These are phyloP conservation scores for Rostrohypoxylon terebratum DNA, from an alignment of 495 filamentous ascomycete species.

Conservation along the genomic window DNA sequence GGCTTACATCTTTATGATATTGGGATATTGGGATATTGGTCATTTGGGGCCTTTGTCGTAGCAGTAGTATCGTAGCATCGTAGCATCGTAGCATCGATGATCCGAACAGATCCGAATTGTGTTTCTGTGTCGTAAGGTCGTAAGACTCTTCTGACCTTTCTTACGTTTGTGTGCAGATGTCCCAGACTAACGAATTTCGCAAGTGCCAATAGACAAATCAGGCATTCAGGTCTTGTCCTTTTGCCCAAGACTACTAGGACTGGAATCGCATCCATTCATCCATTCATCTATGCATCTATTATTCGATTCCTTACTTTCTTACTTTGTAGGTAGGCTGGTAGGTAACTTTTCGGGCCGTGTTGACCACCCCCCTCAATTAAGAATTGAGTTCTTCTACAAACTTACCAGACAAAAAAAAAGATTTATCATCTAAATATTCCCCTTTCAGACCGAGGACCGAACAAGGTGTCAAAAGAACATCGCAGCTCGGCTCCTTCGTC, in stretches of 20 bases:
- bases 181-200: not conserved
- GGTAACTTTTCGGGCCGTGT: conserved; percentile 7
- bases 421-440: conserved; percentile 19
- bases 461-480: conserved; percentile 36
- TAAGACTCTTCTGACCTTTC: conserved; percentile 17
- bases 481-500: conserved; percentile 38
- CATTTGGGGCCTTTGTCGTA: conserved; percentile 3
- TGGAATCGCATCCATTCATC: conserved; percentile 12
- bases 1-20: conserved; percentile 18
- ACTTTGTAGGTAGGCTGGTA: too few relatives aligned
- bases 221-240: not conserved
- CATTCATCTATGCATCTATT: not conserved
- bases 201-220: not conserved
- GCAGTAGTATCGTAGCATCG: conserved; percentile 6
- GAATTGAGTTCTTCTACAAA: not conserved
- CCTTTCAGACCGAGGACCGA: conserved; percentile 33
- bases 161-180: too few relatives aligned
- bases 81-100: conserved; percentile 10
- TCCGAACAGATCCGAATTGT: conserved; percentile 6
- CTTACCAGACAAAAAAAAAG: conserved; percentile 3
- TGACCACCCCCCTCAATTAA: conserved; percentile 16
- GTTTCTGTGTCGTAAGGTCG: not conserved
- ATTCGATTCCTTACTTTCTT: conserved; percentile 7
- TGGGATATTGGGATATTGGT: conserved; percentile 3
- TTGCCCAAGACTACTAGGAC: not conserved